Base-by-base conservation (phyloP, 2,329 filamentous ascomycete genomes). In the Bisporella sp. region DNA sequence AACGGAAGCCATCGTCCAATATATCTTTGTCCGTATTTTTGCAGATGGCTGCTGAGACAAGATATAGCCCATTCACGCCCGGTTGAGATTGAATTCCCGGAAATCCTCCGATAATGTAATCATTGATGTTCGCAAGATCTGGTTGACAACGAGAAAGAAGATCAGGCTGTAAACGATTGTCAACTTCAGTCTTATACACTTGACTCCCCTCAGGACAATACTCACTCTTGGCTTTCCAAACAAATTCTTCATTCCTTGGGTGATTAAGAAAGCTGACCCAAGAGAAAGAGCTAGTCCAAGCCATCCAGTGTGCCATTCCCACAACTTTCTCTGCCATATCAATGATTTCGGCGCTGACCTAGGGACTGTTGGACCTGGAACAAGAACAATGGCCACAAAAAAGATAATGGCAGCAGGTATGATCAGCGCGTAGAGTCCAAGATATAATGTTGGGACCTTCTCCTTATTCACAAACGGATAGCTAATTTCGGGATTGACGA, bases 271-370 rank as follows among this genome's bases (percentile, higher is more conserved):
- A 4, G 86, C 78, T 2, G 80, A 74, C 2, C 84, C 81, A 7
- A 89, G 72, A 3, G 87, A 81, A 13, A 96, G 73, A 1, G 76
- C 87, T 3, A 96, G 75, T 0, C 91, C 91, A 61, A 96, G 81
- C 81, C 85, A 89, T 52, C 88, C 90, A 2, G 82, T 82, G 64
- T 96, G 89, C 66, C 88, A 82, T 67, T 96, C 91, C 90, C 92
- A 96, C 1, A 96, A 67, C 70, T 93, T 96, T 57, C 88, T 79
- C 64, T 79, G 81, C 83, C 88, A 90, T 42, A 91, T 74, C 48
- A 88, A 69, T 4, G 76, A 68, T 56, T 76, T 76, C 1, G 87
- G 81, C 0, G 84, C 83, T 21, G 77, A 75, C 41, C 73, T 73
- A 12, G 79, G 77, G 1, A 85, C 82, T 1, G 82, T 84, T 5